phyloP scores from a whole-genome alignment of 345 rosid genomes.

The Barbarea vulgaris region DNA sequence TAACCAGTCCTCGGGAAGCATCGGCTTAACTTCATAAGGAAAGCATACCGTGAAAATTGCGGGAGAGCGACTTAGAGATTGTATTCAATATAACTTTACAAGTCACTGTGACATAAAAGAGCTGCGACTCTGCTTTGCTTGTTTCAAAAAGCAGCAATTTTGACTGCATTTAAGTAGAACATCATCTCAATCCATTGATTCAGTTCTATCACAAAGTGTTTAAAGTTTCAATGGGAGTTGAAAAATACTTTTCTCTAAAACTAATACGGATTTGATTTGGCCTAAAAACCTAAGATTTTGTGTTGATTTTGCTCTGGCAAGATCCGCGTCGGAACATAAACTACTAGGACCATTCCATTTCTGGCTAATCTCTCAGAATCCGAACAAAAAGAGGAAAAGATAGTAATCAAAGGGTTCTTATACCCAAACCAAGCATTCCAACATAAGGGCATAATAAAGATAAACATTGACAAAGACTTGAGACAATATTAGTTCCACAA shows the following conservation, averaged over 20 bases:
- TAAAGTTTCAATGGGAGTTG: not conserved
- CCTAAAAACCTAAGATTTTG: not conserved
- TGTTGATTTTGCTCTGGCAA: not conserved
- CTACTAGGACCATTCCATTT: not conserved
- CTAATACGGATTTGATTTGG: not conserved
- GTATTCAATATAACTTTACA: too few species aligned
- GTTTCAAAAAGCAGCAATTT: not conserved
- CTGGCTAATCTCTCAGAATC: not conserved
- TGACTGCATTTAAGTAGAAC: not conserved
- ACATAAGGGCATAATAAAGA: conserved; percentile 13
- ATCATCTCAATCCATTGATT: not conserved
- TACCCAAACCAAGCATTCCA: conserved; percentile 34
- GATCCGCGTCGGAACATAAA: not conserved
- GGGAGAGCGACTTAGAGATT: too few species aligned
- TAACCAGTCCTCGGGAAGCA: too few species aligned
- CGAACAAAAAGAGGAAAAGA: not conserved
- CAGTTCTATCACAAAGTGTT: not conserved
- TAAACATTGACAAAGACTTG: conserved; percentile 4
- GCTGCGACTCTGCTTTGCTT: not conserved
- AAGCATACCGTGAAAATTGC: too few species aligned
- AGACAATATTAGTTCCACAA: conserved; percentile 4
- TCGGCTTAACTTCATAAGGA: too few species aligned
- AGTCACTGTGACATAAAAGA: too few species aligned
- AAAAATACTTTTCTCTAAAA: too few species aligned
- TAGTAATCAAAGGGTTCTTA: not conserved